Percentiles rank a stretch among this genome's conserved stretches.
These are phyloP conservation scores for Hemileccinum rubropunctum DNA, from an alignment of 768 basidiomycete species.

Conservation along the genomic window DNA sequence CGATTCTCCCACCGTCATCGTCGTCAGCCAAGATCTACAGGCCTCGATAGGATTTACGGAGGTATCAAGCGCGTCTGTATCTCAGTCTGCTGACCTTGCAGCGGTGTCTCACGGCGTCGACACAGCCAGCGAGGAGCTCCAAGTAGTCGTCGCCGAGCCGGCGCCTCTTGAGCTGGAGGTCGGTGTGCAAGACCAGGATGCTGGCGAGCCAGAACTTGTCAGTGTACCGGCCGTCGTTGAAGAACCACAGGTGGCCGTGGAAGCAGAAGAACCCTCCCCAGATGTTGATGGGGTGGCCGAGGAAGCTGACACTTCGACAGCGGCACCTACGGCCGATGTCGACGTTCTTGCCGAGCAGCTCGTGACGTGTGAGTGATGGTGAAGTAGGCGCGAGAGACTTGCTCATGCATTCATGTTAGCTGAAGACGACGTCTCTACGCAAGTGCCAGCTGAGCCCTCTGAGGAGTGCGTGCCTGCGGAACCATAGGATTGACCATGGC, in stretches of 20 bases:
- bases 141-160: too few relatives aligned
- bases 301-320: background rate
- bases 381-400: background rate
- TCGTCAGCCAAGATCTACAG: background rate
- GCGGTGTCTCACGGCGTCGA: background rate
- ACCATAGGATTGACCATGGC: background rate
- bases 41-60: background rate
- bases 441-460: background rate
- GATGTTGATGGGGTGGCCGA: background rate
- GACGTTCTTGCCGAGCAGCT: background rate
- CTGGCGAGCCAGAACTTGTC: too few relatives aligned
- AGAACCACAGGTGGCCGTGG: background rate
- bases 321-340: background rate
- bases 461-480: conserved; percentile 5
- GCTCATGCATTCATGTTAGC: conserved; percentile 5
- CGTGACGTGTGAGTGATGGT: conserved; percentile 10
- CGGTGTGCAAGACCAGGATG: too few relatives aligned
- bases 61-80: background rate
- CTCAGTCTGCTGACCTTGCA: background rate
- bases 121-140: too few relatives aligned
- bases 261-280: background rate
- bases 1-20: background rate
- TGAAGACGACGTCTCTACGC: background rate
- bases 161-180: too few relatives aligned
- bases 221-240: too few relatives aligned